Evolutionary conservation across 139 green algal genomes (phyloP), one percentile per base, ranked within the genome.

Genomic region (Picochlorum costavermella): DNA sequence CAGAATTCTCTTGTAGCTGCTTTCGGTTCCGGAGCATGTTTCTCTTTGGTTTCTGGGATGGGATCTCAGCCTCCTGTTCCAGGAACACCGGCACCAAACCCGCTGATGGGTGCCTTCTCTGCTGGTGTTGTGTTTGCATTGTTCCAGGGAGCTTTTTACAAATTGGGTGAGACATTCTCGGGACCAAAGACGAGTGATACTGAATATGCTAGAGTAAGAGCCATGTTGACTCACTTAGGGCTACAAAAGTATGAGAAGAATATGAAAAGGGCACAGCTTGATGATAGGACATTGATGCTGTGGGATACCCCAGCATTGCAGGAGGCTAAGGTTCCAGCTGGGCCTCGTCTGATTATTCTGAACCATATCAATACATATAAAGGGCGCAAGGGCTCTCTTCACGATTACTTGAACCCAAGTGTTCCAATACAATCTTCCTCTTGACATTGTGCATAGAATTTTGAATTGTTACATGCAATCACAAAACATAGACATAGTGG

Each of bases 271-370:
- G 85, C 75, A 4, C 65, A 84, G 73, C 75, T 99, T 8, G 95
- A 81, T 26, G 94, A 99, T 76, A 80, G 73, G 43, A 96, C 89
- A 23, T 88, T 99, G 64, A 85, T 88, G 79, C 76, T 96, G 6
- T 95, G 91, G 87, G 91, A 90, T 51, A 28, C 43, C 6, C 88
- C 77, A 28, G 74, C 89, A 0, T 70, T 96, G 64, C 66, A 75
- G 61, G 91, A 98, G 16, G 82, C 70, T 1, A 80, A 73, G 43
- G 95, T 98, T 50, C 93, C 93, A 3, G 70, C 93, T 3, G 93
- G 93, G 4, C 93, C 93, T 5, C 73, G 92, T 20, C 80, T 98
- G 50, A 70, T 96, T 8, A 98, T 98, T 63, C 71, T 98, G 48
- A 77, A 95, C 65, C 90, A 98, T 78, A 75, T 95, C 11, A 79